Percentiles rank a stretch among this genome's conserved stretches.
These are phyloP conservation scores for Colletotrichum higginsianum DNA, from an alignment of 2,329 filamentous ascomycete species.

Conservation along the genomic window DNA sequence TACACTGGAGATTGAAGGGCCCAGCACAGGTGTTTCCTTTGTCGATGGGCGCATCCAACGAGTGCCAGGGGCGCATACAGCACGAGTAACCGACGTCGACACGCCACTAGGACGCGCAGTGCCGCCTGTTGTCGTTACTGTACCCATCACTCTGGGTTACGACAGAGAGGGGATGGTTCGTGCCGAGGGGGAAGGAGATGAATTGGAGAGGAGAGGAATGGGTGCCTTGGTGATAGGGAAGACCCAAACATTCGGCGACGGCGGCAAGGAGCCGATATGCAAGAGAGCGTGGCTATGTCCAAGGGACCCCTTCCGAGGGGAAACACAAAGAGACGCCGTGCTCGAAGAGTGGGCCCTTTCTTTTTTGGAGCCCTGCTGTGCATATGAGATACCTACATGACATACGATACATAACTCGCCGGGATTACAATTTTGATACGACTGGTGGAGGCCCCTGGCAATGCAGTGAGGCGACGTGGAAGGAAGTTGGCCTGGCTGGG, in stretches of 20 bases:
- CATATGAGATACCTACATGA: slow-evolving; percentile 4
- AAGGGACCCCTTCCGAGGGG: slow-evolving; percentile 34
- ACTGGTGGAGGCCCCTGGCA: slow-evolving; percentile 22
- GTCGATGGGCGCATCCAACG: background rate
- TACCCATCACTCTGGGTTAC: slow-evolving; percentile 18
- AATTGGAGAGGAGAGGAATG: background rate
- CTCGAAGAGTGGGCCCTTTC: background rate
- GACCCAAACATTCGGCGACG: slow-evolving; percentile 37
- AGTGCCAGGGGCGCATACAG: slow-evolving; percentile 26
- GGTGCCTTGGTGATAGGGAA: slow-evolving; percentile 16
- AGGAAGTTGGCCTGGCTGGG: slow-evolving; percentile 10
- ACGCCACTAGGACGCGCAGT: slow-evolving; percentile 20
- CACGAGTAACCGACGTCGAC: slow-evolving; percentile 13
- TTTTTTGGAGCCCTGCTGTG: slow-evolving; percentile 26
- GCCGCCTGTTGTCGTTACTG: slow-evolving; percentile 26
- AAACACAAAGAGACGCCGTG: slow-evolving; percentile 4
- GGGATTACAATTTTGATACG: slow-evolving; percentile 22
- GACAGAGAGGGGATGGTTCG: slow-evolving; percentile 17
- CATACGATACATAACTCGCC: slow-evolving; percentile 10
- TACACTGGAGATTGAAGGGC: background rate
- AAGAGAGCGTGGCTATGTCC: slow-evolving; percentile 37
- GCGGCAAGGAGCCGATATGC: slow-evolving; percentile 36
- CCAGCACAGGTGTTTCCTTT: slow-evolving; percentile 18
- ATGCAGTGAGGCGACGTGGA: slow-evolving; percentile 34
- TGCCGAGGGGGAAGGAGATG: slow-evolving; percentile 15